phyloP scores from a whole-genome alignment of 192 early-diverging fungal genomes.

The Oehlia diaphana region DNA sequence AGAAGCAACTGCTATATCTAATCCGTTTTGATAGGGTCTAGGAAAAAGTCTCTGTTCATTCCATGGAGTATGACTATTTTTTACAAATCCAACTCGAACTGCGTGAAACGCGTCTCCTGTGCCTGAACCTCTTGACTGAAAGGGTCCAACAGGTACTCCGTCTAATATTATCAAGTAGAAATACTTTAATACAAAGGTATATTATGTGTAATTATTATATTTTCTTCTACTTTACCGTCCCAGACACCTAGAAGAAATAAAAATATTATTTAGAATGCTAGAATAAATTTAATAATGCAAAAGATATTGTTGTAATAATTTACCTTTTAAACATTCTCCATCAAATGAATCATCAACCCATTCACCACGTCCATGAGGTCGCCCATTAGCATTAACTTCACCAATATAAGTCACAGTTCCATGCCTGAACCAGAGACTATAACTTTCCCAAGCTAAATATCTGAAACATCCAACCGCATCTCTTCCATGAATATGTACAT shows the following conservation, averaged over 20 bases:
- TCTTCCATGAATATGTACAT: constrained; percentile 17
- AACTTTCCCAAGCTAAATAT: constrained; percentile 41
- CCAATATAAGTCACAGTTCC: constrained; percentile 39
- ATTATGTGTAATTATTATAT: too few species aligned
- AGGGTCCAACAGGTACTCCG: constrained; percentile 41
- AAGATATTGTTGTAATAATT: neutral
- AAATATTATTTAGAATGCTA: neutral
- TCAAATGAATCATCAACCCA: constrained; percentile 44
- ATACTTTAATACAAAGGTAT: neutral
- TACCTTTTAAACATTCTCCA: constrained; percentile 43
- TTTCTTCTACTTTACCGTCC: constrained; percentile 12
- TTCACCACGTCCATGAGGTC: constrained; percentile 42
- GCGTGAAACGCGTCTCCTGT: constrained; percentile 42
- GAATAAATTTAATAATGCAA: neutral
- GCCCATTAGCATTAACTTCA: constrained; percentile 41
- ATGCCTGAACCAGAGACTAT: constrained; percentile 32
- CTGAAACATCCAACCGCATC: constrained; percentile 36
- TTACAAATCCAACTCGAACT: constrained; percentile 41
- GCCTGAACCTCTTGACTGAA: constrained; percentile 41
- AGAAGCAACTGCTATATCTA: constrained; percentile 33
- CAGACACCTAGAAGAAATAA: constrained; percentile 34
- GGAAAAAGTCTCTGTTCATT: constrained; percentile 31
- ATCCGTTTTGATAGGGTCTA: constrained; percentile 32
- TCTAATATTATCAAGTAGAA: neutral
- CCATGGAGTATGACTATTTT: constrained; percentile 35